A percentile compares a stretch with the other conserved stretches of the same genome.
phyloP scores from a whole-genome alignment of 2,329 filamentous ascomycete genomes.

The Clarireedia sp. region DNA sequence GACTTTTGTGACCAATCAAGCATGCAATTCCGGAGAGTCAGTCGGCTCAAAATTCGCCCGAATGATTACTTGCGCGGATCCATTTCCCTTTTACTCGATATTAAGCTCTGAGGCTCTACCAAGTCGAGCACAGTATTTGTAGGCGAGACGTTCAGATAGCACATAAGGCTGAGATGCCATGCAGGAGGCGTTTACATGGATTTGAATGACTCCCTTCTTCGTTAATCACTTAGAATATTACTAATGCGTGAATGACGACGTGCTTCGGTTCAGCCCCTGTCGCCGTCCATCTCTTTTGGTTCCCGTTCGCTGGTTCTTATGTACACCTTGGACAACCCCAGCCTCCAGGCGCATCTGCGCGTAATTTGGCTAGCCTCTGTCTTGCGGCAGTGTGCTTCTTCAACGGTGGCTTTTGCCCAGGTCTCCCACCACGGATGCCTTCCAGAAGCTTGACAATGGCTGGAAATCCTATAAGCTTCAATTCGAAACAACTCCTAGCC shows the following conservation, averaged over 20 bases:
- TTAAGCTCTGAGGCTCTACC: neutral
- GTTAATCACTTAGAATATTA: too few relatives aligned
- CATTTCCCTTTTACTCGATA: neutral
- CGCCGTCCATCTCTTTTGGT: too few relatives aligned
- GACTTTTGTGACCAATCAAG: conserved; percentile 9
- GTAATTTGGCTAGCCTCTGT: too few relatives aligned
- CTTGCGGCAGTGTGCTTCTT: neutral
- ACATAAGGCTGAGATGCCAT: neutral
- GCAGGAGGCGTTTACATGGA: neutral
- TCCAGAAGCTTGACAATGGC: neutral
- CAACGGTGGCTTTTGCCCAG: neutral
- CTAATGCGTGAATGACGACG: too few relatives aligned
- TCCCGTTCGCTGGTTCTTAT: too few relatives aligned
- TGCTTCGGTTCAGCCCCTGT: too few relatives aligned
- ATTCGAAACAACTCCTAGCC: neutral
- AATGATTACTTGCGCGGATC: neutral
- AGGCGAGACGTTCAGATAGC: neutral
- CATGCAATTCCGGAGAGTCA: neutral
- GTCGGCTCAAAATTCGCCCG: conserved; percentile 1
- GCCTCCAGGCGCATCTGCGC: too few relatives aligned
- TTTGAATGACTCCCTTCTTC: neutral
- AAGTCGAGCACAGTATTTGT: neutral
- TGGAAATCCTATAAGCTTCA: neutral
- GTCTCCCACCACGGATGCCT: neutral
- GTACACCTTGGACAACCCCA: too few relatives aligned